Conservation (phyloP, 768 basidiomycete genomes). For the Russula brevipes region DNA sequence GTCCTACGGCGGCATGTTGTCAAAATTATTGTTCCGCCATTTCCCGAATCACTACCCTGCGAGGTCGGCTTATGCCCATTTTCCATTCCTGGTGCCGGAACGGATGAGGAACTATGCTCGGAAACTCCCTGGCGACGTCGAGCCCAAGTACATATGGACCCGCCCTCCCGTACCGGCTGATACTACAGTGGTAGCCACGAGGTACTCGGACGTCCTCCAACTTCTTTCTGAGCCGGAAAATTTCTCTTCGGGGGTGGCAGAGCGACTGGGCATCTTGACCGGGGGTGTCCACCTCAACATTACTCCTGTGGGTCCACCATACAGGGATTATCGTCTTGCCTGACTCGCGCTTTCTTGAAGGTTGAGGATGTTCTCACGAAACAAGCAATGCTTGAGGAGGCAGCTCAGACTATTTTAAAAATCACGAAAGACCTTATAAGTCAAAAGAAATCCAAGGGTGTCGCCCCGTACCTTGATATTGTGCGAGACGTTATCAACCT, state of each 20-base stretch:
- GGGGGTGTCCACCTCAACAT: conserved; percentile 12
- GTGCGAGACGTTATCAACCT: conserved; percentile 63
- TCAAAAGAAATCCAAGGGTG: conserved; percentile 34
- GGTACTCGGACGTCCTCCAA: conserved; percentile 1
- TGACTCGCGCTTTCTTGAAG: conserved; percentile 2
- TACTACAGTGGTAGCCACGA: not conserved
- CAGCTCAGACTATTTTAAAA: not conserved
- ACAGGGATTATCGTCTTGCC: not conserved
- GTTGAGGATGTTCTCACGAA: conserved; percentile 10
- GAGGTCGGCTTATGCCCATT: conserved; percentile 66
- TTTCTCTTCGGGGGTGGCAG: conserved; percentile 2
- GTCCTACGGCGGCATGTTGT: conserved; percentile 70
- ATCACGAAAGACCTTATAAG: conserved; percentile 11
- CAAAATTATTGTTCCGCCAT: conserved; percentile 64
- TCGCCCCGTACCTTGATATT: conserved; percentile 47
- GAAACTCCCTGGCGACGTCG: conserved; percentile 31
- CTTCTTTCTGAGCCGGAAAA: not conserved
- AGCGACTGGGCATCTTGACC: conserved; percentile 8
- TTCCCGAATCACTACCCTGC: conserved; percentile 65
- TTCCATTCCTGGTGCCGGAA: conserved; percentile 70
- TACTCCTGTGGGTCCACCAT: not conserved
- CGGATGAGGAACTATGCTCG: conserved; percentile 41
- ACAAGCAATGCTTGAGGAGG: not conserved
- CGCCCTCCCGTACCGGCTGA: conserved; percentile 37
- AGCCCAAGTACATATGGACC: conserved; percentile 53